Evolutionary conservation across 2,329 filamentous ascomycete genomes (phyloP).

Genomic region (Fusarium transvaalense): DNA sequence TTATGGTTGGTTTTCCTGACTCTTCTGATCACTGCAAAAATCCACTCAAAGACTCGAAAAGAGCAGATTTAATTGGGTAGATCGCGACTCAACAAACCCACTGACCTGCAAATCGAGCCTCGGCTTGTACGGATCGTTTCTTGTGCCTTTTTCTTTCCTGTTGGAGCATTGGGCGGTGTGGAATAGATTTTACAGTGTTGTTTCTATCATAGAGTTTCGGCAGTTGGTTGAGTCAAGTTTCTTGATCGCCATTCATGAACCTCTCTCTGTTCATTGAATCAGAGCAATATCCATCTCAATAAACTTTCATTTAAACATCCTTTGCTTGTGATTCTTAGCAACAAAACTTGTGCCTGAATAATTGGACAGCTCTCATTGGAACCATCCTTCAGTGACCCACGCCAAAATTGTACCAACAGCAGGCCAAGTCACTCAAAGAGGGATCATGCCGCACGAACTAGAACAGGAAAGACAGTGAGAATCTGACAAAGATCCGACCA

Average conservation of each 20-base stretch:
- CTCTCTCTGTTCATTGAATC: background rate
- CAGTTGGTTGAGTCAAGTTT: background rate
- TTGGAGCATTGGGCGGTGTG: background rate
- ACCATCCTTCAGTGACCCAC: background rate
- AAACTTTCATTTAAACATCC: background rate
- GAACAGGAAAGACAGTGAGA: background rate
- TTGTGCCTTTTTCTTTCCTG: background rate
- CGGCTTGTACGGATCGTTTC: background rate
- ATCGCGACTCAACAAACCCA: slow-evolving; percentile 6
- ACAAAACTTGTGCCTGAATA: background rate
- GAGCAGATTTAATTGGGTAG: background rate
- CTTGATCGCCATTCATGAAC: background rate
- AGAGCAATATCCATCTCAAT: background rate
- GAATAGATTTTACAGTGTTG: background rate
- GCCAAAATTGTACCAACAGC: background rate
- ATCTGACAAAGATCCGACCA: background rate
- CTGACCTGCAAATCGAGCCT: background rate
- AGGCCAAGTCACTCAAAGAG: background rate
- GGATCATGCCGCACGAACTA: background rate
- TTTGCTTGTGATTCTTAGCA: slow-evolving; percentile 8
- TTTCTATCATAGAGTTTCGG: slow-evolving; percentile 1
- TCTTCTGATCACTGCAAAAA: background rate
- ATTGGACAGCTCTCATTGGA: background rate
- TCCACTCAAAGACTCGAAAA: background rate
- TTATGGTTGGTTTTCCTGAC: background rate